Percentiles rank a stretch among this genome's conserved stretches.
Evolutionary conservation across 768 basidiomycete genomes (phyloP).

Genomic region (Infundibulicybe gibba): DNA sequence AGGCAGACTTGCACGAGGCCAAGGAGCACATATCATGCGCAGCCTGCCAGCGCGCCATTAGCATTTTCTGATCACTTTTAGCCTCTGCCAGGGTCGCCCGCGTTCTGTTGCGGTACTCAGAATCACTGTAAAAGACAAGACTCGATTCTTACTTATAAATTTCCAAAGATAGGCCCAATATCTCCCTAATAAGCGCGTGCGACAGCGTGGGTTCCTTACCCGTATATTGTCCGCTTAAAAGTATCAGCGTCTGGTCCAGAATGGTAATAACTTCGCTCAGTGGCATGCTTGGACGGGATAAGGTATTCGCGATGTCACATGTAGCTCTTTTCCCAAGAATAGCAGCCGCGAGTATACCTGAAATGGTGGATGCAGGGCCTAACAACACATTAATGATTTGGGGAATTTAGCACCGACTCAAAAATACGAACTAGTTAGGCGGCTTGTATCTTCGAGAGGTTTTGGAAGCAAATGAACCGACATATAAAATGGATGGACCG

Average conservation of each 20-base stretch:
- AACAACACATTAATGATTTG: no score
- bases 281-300: conserved; percentile 40
- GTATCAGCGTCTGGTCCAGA: conserved; percentile 40
- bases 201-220: conserved; percentile 17
- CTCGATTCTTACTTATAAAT: conserved; percentile 41
- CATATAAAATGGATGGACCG: conserved; percentile 32
- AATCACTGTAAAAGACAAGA: neutral
- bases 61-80: conserved; percentile 31
- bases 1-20: conserved; percentile 55
- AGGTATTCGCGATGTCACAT: conserved; percentile 55
- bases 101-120: neutral
- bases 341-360: conserved; percentile 31
- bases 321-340: conserved; percentile 50
- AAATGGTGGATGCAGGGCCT: conserved; percentile 6
- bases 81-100: conserved; percentile 14
- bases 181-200: conserved; percentile 35
- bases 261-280: conserved; percentile 40
- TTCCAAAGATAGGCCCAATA: conserved; percentile 44
- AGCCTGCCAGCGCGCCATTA: conserved; percentile 52
- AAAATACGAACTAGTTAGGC: neutral
- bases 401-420: no score
- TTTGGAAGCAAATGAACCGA: conserved; percentile 44
- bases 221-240: conserved; percentile 41
- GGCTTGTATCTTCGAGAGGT: conserved; percentile 3
- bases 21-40: conserved; percentile 68